Percentiles rank a stretch among this genome's conserved stretches.
These are phyloP conservation scores for Blastomyces gilchristii DNA, from an alignment of 2,329 filamentous ascomycete species.

Conservation along the genomic window DNA sequence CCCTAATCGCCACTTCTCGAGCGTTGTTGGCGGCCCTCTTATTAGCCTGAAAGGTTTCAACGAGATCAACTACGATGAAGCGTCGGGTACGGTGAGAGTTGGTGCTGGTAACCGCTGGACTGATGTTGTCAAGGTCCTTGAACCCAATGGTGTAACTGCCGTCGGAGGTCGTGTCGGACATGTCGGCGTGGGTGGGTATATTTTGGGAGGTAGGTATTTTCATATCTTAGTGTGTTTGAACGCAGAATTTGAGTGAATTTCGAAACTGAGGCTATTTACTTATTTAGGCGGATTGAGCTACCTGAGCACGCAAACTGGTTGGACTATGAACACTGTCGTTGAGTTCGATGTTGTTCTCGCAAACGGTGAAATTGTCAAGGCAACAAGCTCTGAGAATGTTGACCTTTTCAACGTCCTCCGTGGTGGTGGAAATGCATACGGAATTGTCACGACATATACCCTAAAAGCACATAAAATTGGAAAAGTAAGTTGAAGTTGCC, in stretches of 20 bases:
- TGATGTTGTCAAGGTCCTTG: slow-evolving; percentile 25
- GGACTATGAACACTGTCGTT: slow-evolving; percentile 39
- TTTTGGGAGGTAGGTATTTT: slow-evolving; percentile 32
- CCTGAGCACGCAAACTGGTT: slow-evolving; percentile 32
- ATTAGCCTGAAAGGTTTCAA: slow-evolving; percentile 38
- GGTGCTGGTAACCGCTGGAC: slow-evolving; percentile 31
- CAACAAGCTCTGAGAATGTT: slow-evolving; percentile 28
- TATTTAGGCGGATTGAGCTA: slow-evolving; percentile 36
- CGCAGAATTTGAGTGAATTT: background rate
- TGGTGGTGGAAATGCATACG: slow-evolving; percentile 37
- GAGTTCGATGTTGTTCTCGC: slow-evolving; percentile 41
- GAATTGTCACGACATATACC: slow-evolving; percentile 35
- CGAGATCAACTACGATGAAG: slow-evolving; percentile 26
- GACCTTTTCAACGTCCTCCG: slow-evolving; percentile 36
- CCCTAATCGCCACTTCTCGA: slow-evolving; percentile 39
- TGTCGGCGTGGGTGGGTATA: slow-evolving; percentile 40
- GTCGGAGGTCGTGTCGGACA: slow-evolving; percentile 40
- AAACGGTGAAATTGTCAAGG: slow-evolving; percentile 37
- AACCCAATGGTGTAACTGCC: slow-evolving; percentile 25
- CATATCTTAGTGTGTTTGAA: background rate
- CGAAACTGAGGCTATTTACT: slow-evolving; percentile 18
- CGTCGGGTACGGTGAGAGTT: slow-evolving; percentile 31
- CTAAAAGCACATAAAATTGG: slow-evolving; percentile 26
- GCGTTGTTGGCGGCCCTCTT: slow-evolving; percentile 36
- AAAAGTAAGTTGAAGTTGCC: slow-evolving; percentile 16